Conservation (phyloP, 2,329 filamentous ascomycete species). For the Fusarium decemcellulare region DNA sequence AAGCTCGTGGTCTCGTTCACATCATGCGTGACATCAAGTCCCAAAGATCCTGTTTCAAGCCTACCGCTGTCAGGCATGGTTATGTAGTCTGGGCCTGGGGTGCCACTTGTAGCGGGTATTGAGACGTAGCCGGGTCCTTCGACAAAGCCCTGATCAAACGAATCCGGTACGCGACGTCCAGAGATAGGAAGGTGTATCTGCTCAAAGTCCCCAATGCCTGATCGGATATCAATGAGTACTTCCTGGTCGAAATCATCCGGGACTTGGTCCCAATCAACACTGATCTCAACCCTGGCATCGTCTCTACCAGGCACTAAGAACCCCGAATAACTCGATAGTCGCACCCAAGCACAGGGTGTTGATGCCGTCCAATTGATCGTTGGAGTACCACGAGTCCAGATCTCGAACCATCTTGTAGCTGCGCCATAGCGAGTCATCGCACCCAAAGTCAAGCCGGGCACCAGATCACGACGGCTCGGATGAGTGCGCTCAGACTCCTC, state of each 20-base stretch:
- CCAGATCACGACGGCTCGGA: slow-evolving; percentile 57
- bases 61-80: slow-evolving; percentile 33
- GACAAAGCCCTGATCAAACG: slow-evolving; percentile 70
- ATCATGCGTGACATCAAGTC: neutral
- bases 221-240: slow-evolving; percentile 51
- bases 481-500: slow-evolving; percentile 68
- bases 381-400: slow-evolving; percentile 71
- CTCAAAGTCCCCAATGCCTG: slow-evolving; percentile 55
- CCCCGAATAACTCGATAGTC: slow-evolving; percentile 64
- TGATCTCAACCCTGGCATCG: slow-evolving; percentile 35
- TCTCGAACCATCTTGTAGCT: slow-evolving; percentile 71
- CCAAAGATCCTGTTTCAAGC: slow-evolving; percentile 22
- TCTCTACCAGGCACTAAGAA: slow-evolving; percentile 57
- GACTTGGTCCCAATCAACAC: slow-evolving; percentile 54
- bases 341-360: slow-evolving; percentile 64
- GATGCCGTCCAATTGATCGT: slow-evolving; percentile 68
- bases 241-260: slow-evolving; percentile 49
- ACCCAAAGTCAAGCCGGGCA: slow-evolving; percentile 73
- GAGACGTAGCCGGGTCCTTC: slow-evolving; percentile 68
- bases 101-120: slow-evolving; percentile 26
- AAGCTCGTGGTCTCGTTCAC: neutral
- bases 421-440: slow-evolving; percentile 72
- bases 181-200: slow-evolving; percentile 69
- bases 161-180: slow-evolving; percentile 61
- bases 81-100: slow-evolving; percentile 5